Evolutionary conservation across 768 basidiomycete species (phyloP).

Genomic region (Kwoniella dendrophila): DNA sequence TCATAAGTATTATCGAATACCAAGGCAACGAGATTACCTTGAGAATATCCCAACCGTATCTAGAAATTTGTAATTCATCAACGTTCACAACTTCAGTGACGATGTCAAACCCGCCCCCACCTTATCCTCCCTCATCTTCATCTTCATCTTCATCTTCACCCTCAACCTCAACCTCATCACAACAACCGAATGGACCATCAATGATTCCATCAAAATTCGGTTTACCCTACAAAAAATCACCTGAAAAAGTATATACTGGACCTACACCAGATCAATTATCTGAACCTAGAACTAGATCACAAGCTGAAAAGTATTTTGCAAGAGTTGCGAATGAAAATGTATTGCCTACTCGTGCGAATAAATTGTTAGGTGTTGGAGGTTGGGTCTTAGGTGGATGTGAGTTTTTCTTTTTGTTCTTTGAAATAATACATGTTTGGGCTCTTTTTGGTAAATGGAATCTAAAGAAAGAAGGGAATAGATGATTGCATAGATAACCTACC

Average conservation of each 20-base stretch:
- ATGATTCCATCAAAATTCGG: neutral
- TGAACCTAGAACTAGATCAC: conserved; percentile 16
- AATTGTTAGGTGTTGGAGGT: conserved; percentile 37
- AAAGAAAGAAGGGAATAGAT: neutral
- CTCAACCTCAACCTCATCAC: neutral
- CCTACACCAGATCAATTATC: conserved; percentile 27
- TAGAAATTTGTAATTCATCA: neutral
- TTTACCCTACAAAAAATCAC: conserved; percentile 12
- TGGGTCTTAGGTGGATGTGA: conserved; percentile 42
- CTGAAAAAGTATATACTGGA: conserved; percentile 36
- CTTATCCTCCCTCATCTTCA: neutral
- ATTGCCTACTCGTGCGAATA: conserved; percentile 29
- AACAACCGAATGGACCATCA: neutral
- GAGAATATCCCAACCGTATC: neutral
- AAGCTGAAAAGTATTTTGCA: conserved; percentile 43
- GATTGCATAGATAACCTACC: no score
- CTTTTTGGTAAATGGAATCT: neutral
- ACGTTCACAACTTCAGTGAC: neutral
- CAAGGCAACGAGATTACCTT: neutral
- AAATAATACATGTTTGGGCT: neutral
- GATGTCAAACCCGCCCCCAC: neutral
- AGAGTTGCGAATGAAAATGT: conserved; percentile 34
- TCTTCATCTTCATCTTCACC: neutral
- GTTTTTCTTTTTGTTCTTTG: conserved; percentile 9
- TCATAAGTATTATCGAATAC: neutral